A percentile compares a stretch with the other conserved stretches of the same genome.
Evolutionary conservation across 2,329 filamentous ascomycete species (phyloP).

Genomic region (Nemania bipapillata): DNA sequence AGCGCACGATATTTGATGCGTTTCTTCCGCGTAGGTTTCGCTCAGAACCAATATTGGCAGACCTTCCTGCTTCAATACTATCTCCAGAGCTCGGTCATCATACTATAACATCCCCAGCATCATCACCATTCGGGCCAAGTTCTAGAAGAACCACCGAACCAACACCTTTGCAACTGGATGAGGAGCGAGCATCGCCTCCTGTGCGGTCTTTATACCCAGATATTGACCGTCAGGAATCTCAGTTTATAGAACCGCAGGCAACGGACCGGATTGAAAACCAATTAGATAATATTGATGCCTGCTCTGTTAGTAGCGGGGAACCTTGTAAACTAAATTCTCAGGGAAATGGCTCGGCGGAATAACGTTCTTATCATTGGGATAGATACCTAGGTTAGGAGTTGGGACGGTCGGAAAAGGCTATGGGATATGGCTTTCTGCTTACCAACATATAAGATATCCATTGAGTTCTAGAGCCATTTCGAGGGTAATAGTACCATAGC

Average conservation of each 20-base stretch:
- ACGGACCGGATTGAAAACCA: neutral
- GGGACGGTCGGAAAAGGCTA: neutral
- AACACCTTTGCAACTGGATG: neutral
- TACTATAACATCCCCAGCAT: neutral
- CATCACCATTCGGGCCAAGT: neutral
- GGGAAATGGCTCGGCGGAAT: neutral
- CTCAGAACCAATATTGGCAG: neutral
- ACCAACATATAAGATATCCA: neutral
- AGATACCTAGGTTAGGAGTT: neutral
- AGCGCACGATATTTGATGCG: slow-evolving; percentile 35
- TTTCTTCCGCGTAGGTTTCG: slow-evolving; percentile 42
- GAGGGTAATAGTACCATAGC: neutral
- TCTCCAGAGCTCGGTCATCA: neutral
- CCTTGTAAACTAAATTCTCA: neutral
- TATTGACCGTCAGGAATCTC: neutral
- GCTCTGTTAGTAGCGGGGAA: slow-evolving; percentile 8
- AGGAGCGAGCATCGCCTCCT: neutral
- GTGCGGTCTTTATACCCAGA: neutral
- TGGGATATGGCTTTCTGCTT: neutral
- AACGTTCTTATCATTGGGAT: neutral
- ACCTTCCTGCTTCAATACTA: neutral
- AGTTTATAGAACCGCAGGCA: neutral
- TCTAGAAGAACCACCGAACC: neutral
- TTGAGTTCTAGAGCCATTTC: neutral
- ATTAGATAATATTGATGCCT: neutral